Base-by-base conservation (phyloP, 176 grass and related monocot species). In the Puya raimondii region DNA sequence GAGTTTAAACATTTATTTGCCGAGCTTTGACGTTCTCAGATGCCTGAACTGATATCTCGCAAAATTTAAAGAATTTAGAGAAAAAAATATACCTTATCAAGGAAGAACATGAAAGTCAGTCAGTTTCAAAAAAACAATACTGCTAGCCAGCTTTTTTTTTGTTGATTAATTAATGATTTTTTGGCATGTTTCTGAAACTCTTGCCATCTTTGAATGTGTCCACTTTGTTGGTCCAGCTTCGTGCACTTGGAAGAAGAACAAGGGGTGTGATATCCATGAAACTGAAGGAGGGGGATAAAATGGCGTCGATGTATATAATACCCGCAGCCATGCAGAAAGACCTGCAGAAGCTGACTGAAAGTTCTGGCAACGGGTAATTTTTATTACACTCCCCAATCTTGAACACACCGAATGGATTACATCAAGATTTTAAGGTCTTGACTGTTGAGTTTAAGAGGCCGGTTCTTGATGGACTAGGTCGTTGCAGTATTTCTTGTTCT, bases 241-340 rank as follows among this genome's bases (percentile, higher is more conserved):
- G 94, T 33, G 48, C 82, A 16, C 65, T 82, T 67, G 80, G 89
- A 88, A 99, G 94, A 79, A 90, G 3, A 74, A 86, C 94, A 53
- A 93, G 75, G 78, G 94, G 94, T 48, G 51, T 63, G n/a, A n/a
- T 23, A 81, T 80, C 94, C 11, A 99, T 92, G 94, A 93, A 23
- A 68, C 82, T 97, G 49, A 93, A 72, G 78, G 86, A 83, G 79
- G 81, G 56, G 6, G 94, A 93, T 66, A 93, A 86, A 72, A 81
- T 97, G 82, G 94, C 94, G 72, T 79, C 89, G 10, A 91, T 99
- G 94, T 87, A 93, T 78, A 80, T 91, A 79, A 93, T 93, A 68
- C 86, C 94, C 67, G 74, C 80, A 66, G 66, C 85, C 27, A 77
- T 79, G 72, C 84, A 87, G 70, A 87, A 85, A 57, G 78, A 80